phyloP scores from a whole-genome alignment of 176 grass and related monocot genomes.

The Musa acuminata region DNA sequence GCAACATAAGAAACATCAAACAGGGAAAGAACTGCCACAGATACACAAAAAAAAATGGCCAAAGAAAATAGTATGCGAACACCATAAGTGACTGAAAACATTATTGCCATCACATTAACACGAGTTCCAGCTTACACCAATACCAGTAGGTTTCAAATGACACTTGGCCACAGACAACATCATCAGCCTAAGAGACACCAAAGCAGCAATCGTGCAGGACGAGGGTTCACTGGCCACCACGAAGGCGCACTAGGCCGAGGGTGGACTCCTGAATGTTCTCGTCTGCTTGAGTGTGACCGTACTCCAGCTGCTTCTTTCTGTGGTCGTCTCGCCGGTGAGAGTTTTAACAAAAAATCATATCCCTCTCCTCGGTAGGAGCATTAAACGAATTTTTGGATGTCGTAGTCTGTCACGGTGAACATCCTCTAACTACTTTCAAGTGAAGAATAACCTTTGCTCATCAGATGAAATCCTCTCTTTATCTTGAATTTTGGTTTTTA shows the following conservation, averaged over 20 bases:
- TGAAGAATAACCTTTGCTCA: conserved; percentile 9
- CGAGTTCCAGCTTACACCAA: not conserved
- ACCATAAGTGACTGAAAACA: too few relatives aligned
- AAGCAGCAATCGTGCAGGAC: too few relatives aligned
- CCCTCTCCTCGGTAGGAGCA: not conserved
- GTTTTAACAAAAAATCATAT: conserved; percentile 21
- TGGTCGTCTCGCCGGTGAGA: conserved; percentile 14
- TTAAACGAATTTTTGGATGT: conserved; percentile 5
- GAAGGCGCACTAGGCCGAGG: not conserved
- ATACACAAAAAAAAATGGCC: too few relatives aligned
- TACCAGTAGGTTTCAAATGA: not conserved
- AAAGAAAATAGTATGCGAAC: too few relatives aligned
- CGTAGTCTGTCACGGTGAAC: conserved; percentile 21
- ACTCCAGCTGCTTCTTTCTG: conserved; percentile 13
- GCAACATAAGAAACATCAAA: too few relatives aligned
- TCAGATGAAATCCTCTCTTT: conserved; percentile 8
- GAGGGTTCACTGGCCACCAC: not conserved
- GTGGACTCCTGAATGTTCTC: conserved; percentile 3
- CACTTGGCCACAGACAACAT: not conserved
- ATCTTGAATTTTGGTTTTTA: conserved; percentile 13
- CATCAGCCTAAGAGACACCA: too few relatives aligned
- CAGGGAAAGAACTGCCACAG: too few relatives aligned
- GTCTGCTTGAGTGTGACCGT: not conserved
- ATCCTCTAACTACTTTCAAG: conserved; percentile 26
- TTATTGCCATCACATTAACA: not conserved